Evolutionary conservation across 768 basidiomycete genomes (phyloP), one percentile per base, ranked within the genome.

Genomic region (Pisolithus albus): DNA sequence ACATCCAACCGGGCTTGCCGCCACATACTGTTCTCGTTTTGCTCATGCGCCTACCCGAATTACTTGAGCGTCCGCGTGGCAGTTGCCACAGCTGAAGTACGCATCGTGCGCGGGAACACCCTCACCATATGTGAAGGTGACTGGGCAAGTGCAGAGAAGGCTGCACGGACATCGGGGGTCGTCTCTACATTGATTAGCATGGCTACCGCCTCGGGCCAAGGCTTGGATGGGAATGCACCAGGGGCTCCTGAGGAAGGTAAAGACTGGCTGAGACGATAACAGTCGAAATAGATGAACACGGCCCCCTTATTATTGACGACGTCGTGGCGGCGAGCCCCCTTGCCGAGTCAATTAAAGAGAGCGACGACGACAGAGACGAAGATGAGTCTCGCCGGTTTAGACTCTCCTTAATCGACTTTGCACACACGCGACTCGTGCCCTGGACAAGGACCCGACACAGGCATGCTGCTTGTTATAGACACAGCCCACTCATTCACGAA

Each of bases 381-480:
- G 67, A 62, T 3, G 39, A 47, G 9, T 19, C n/a, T 13, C 52
- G 63, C 47, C 47, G 60, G 45, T 86, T 78, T 55, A 72, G 75
- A 13, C 75, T 96, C 53, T 85, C 84, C 57, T 70, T 96, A 56
- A 97, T 98, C 57, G 95, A 99, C 71, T 97, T 99, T 65, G 94
- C 93, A 7, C 95, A 98, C 66, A 86, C 92, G 2, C 71, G 77
- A 21, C 55, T 87, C 11, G 74, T 68, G 7, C 78, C 78, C 81
- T 0, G 90, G 86, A 0, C 60, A 81, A 59, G 94, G 93, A 4
- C 82, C 83, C 2, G 94, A 97, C 64, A 67, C 77, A 37, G 87
- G 95, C 0, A 82, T 94, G 16, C 64, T 95, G 56, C 65, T 71
- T 32, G 95, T 93, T 4, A 57, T 97, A 52, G 71, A 82, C 47